Evolutionary conservation across 106 monocot species (phyloP).

Genomic region (Allium fistulosum): DNA sequence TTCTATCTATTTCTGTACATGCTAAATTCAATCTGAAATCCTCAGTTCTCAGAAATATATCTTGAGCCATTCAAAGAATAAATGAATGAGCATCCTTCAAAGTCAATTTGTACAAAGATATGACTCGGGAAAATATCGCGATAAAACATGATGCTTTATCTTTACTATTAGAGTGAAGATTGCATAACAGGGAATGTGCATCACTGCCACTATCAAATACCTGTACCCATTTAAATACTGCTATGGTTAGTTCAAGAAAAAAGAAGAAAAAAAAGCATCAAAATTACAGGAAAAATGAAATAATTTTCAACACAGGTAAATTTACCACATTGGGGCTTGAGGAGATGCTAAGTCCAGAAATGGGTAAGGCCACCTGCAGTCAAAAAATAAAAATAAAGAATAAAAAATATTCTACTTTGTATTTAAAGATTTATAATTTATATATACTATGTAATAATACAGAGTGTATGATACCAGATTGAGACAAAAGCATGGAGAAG

Average conservation of each 20-base stretch:
- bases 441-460: no score
- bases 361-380: constrained; percentile 79
- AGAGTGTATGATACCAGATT: constrained; percentile 19
- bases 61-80: no score
- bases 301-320: no score
- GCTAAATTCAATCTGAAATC: no score
- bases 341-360: constrained; percentile 59
- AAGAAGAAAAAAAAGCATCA: not conserved
- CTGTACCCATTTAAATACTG: not conserved
- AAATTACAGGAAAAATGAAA: no score
- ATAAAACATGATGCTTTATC: constrained; percentile 31
- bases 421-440: no score
- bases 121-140: constrained; percentile 36
- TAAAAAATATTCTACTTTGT: no score
- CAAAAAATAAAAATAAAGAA: not conserved
- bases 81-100: not conserved
- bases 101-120: constrained; percentile 8
- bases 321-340: constrained; percentile 60
- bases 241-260: not conserved
- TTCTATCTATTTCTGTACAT: no score
- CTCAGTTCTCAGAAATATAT: no score
- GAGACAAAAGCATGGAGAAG: constrained; percentile 47
- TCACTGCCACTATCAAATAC: constrained; percentile 19
- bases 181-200: constrained; percentile 53
- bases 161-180: constrained; percentile 32